These are phyloP conservation scores for Elongisporangium senticosum DNA, from an alignment of 352 stramenopile genomes.

Conservation along the genomic window DNA sequence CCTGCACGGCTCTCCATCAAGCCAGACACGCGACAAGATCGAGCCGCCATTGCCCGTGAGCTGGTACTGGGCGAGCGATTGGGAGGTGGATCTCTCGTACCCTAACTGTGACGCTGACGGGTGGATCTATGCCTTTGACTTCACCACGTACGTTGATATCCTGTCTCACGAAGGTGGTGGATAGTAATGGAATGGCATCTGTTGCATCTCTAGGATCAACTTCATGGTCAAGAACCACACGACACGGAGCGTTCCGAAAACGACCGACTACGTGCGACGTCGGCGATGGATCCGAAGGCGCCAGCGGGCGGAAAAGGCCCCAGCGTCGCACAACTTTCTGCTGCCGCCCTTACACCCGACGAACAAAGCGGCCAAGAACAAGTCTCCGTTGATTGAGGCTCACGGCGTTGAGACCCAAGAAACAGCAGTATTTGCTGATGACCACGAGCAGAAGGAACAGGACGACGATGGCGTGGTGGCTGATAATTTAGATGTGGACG, in stretches of 20 bases:
- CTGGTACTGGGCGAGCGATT: conserved; percentile 63
- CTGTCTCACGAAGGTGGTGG: too few species aligned
- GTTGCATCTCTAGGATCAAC: conserved; percentile 33
- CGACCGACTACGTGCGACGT: conserved; percentile 66
- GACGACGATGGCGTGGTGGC: conserved; percentile 5
- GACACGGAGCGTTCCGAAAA: conserved; percentile 39
- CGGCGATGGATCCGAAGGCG: conserved; percentile 60
- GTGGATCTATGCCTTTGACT: conserved; percentile 79
- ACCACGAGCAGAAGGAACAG: conserved; percentile 1
- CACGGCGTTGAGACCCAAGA: not conserved
- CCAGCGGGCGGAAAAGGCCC: conserved; percentile 17
- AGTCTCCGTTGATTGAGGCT: not conserved
- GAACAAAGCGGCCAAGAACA: conserved; percentile 2
- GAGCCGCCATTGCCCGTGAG: conserved; percentile 59
- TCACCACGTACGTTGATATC: conserved; percentile 37
- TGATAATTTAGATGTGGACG: conserved; percentile 10
- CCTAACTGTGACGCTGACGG: conserved; percentile 56
- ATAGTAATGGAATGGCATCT: not conserved
- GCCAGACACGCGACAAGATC: conserved; percentile 46
- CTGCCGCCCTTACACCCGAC: not conserved
- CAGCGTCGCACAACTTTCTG: not conserved
- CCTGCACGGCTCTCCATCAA: conserved; percentile 50
- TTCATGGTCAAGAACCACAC: conserved; percentile 50
- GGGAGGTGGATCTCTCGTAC: conserved; percentile 44
- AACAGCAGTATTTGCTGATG: not conserved